Conservation (phyloP, 2,329 filamentous ascomycete species). For the Phyllosticta citribraziliensis region DNA sequence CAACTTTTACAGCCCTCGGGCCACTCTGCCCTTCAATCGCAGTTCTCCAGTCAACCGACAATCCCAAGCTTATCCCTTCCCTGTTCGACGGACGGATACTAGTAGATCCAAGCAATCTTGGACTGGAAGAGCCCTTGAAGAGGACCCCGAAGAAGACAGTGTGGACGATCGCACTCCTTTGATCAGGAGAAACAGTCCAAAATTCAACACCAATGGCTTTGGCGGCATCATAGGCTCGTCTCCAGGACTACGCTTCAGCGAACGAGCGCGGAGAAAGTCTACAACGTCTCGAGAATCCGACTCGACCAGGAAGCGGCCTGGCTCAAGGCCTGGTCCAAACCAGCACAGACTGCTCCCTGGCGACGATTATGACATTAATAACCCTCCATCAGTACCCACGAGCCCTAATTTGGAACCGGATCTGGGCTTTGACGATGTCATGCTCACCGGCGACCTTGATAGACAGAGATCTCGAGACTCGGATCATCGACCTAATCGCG, state of each 20-base stretch:
- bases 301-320: slow-evolving; percentile 18
- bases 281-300: slow-evolving; percentile 20
- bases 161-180: slow-evolving; percentile 47
- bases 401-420: slow-evolving; percentile 47
- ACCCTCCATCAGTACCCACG: slow-evolving; percentile 52
- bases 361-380: slow-evolving; percentile 52
- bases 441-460: slow-evolving; percentile 57
- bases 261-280: slow-evolving; percentile 23
- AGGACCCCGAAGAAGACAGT: slow-evolving; percentile 29
- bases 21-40: slow-evolving; percentile 16
- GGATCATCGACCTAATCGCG: slow-evolving; percentile 21
- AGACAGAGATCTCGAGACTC: slow-evolving; percentile 18
- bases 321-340: slow-evolving; percentile 17
- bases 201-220: slow-evolving; percentile 18
- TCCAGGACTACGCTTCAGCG: slow-evolving; percentile 20
- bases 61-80: slow-evolving; percentile 5
- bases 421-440: slow-evolving; percentile 49
- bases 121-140: slow-evolving; percentile 34
- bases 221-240: slow-evolving; percentile 25
- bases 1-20: slow-evolving; percentile 19
- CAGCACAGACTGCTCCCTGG: slow-evolving; percentile 22
- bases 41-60: slow-evolving; percentile 13
- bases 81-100: not conserved
- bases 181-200: slow-evolving; percentile 33
- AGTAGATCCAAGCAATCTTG: slow-evolving; percentile 1